Percentiles rank a stretch among this genome's conserved stretches.
Evolutionary conservation across 1,284 basidiomycete species (phyloP).

Genomic region (Boletus semigastroideus): DNA sequence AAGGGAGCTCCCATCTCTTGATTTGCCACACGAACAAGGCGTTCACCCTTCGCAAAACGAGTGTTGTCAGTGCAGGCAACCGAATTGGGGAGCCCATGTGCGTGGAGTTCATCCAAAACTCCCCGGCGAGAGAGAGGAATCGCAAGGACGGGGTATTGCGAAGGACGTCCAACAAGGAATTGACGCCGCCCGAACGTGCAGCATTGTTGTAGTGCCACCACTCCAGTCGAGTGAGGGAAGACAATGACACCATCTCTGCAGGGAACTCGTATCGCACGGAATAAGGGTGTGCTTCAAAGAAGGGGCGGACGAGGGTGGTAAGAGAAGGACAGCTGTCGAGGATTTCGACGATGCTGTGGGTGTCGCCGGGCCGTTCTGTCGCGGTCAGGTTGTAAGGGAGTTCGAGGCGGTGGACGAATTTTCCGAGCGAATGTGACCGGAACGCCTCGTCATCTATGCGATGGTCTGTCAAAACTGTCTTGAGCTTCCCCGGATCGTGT

Average conservation of each 20-base stretch:
- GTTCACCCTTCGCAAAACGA: conserved; percentile 52
- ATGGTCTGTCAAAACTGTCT: conserved; percentile 28
- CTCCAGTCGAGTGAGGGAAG: conserved; percentile 59
- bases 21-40: conserved; percentile 51
- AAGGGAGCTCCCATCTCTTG: conserved; percentile 52
- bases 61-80: conserved; percentile 47
- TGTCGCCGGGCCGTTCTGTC: conserved; percentile 35
- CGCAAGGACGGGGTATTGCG: conserved; percentile 51
- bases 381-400: conserved; percentile 56
- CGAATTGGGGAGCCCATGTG: conserved; percentile 27
- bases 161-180: conserved; percentile 56
- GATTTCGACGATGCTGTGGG: conserved; percentile 39
- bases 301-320: conserved; percentile 56
- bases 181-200: conserved; percentile 63
- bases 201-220: conserved; percentile 66
- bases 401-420: conserved; percentile 49
- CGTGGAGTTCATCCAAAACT: conserved; percentile 36
- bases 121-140: conserved; percentile 58
- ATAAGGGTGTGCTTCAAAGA: conserved; percentile 26
- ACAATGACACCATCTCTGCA: conserved; percentile 43
- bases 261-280: conserved; percentile 53
- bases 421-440: conserved; percentile 37
- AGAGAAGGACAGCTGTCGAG: conserved; percentile 50
- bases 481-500: conserved; percentile 32
- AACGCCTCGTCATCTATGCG: conserved; percentile 9